These are phyloP conservation scores for Candida taoyuanica DNA, from an alignment of 805 yeast genomes.

Conservation along the genomic window DNA sequence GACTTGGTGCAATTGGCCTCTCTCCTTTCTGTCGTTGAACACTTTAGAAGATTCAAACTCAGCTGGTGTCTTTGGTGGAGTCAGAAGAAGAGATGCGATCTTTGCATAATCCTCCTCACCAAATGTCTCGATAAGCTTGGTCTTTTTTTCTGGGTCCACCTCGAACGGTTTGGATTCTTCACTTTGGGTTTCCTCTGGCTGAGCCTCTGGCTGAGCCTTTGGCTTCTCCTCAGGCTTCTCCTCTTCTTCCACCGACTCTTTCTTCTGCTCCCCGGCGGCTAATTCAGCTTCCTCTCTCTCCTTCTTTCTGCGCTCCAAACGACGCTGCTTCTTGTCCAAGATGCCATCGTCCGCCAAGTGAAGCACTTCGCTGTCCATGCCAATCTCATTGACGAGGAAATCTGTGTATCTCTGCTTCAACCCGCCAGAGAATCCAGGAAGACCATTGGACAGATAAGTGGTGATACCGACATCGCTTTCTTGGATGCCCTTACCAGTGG, in stretches of 20 bases:
- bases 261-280: neutral
- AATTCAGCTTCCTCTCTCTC: slow-evolving; percentile 27
- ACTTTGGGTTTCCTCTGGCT: too few relatives aligned
- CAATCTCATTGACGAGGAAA: slow-evolving; percentile 89
- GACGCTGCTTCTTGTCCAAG: slow-evolving; percentile 44
- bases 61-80: slow-evolving; percentile 41
- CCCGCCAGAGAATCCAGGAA: slow-evolving; percentile 68
- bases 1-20: slow-evolving; percentile 77
- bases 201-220: too few relatives aligned
- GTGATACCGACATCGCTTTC: slow-evolving; percentile 89
- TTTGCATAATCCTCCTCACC: slow-evolving; percentile 57
- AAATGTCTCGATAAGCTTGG: slow-evolving; percentile 46
- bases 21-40: slow-evolving; percentile 62
- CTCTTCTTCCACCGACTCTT: neutral
- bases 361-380: slow-evolving; percentile 59
- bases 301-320: slow-evolving; percentile 31
- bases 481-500: slow-evolving; percentile 39
- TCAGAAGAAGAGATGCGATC: slow-evolving; percentile 47
- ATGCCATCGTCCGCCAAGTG: slow-evolving; percentile 75
- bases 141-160: slow-evolving; percentile 42
- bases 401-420: slow-evolving; percentile 90
- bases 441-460: slow-evolving; percentile 49
- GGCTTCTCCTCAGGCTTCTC: slow-evolving; percentile 16
- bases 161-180: slow-evolving; percentile 30
- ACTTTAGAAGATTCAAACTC: slow-evolving; percentile 49